Evolutionary conservation across 2,329 filamentous ascomycete genomes (phyloP).

Genomic region (Rosellinia necatrix): DNA sequence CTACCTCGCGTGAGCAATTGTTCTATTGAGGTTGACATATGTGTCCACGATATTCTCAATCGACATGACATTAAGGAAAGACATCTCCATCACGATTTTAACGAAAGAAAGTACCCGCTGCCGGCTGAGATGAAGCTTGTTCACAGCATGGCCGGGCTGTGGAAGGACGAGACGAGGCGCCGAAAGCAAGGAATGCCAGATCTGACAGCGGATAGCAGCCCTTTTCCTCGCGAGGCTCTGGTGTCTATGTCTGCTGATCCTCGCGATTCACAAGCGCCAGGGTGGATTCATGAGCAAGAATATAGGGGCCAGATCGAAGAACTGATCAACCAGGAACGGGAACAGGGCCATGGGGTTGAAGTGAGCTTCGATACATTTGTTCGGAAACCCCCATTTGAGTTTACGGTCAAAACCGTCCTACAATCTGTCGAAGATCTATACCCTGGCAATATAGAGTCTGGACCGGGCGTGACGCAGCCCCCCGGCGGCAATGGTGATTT

Average conservation of each 20-base stretch:
- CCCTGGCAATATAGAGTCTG: constrained; percentile 64
- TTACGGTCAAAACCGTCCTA: constrained; percentile 72
- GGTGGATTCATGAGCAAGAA: constrained; percentile 93
- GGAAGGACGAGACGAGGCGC: constrained; percentile 85
- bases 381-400: constrained; percentile 55
- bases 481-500: constrained; percentile 40
- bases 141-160: constrained; percentile 90
- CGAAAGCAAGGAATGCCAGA: constrained; percentile 74
- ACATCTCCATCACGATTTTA: constrained; percentile 84
- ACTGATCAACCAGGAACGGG: constrained; percentile 68
- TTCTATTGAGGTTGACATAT: constrained; percentile 86
- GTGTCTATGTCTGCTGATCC: constrained; percentile 88
- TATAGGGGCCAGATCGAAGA: constrained; percentile 68
- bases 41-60: constrained; percentile 86
- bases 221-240: constrained; percentile 80
- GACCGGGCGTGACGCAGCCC: constrained; percentile 47
- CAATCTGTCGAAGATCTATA: constrained; percentile 89
- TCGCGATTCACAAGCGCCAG: constrained; percentile 71
- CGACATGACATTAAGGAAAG: constrained; percentile 74
- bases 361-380: constrained; percentile 71
- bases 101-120: constrained; percentile 70
- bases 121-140: constrained; percentile 78
- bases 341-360: constrained; percentile 48
- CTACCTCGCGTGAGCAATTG: constrained; percentile 86
- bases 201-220: constrained; percentile 67